Evolutionary conservation across 2,329 filamentous ascomycete genomes (phyloP).

Genomic region (Fusarium papillatum): DNA sequence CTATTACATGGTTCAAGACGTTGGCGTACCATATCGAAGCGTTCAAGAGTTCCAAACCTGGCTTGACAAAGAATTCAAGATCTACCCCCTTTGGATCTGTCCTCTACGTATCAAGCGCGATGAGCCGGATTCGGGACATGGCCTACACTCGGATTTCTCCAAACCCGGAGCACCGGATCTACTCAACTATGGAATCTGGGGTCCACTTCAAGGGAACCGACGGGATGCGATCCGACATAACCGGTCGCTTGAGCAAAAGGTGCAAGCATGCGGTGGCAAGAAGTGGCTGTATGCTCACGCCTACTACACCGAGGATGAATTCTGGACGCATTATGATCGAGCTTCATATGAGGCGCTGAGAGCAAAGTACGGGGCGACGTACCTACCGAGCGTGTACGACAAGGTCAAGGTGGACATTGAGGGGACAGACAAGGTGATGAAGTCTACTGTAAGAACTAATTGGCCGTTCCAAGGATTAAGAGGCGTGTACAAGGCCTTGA

Average conservation of each 20-base stretch:
- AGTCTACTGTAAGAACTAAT: conserved; percentile 48
- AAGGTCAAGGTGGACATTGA: conserved; percentile 70
- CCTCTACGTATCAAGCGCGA: conserved; percentile 61
- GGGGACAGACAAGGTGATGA: conserved; percentile 47
- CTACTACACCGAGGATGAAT: conserved; percentile 77
- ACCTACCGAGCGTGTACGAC: conserved; percentile 75
- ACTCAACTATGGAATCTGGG: conserved; percentile 76
- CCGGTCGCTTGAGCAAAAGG: conserved; percentile 70
- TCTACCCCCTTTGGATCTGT: conserved; percentile 71
- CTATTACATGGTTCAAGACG: conserved; percentile 75
- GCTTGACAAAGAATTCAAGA: conserved; percentile 58
- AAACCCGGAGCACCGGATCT: conserved; percentile 55
- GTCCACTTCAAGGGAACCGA: conserved; percentile 57
- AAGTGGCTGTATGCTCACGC: conserved; percentile 81
- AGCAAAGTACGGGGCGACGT: conserved; percentile 68
- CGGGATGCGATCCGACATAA: conserved; percentile 67
- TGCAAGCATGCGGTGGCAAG: conserved; percentile 72
- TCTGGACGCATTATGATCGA: conserved; percentile 75
- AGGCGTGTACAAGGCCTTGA: conserved; percentile 59
- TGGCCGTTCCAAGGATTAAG: conserved; percentile 61
- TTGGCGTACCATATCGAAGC: conserved; percentile 62
- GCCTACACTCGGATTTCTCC: conserved; percentile 62
- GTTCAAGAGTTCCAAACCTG: conserved; percentile 61
- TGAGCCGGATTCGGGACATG: conserved; percentile 56
- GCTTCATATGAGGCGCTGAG: conserved; percentile 71